Evolutionary conservation across 2,329 filamentous ascomycete species (phyloP).

Genomic region (Trichoderma sp.): DNA sequence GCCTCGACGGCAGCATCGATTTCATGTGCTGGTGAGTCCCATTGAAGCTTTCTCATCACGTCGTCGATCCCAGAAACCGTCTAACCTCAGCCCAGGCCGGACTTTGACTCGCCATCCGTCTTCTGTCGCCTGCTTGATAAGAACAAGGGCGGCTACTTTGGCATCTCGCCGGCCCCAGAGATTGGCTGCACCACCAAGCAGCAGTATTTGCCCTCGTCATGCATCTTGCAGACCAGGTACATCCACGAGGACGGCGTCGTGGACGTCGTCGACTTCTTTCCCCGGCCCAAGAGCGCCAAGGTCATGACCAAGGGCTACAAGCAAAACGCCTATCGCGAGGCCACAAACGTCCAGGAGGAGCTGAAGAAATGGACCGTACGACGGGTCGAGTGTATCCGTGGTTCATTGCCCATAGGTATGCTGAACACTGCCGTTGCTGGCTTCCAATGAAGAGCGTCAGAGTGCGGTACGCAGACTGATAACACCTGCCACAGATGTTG

Average conservation of each 20-base stretch:
- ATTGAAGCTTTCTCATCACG: neutral
- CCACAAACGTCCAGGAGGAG: slow-evolving; percentile 58
- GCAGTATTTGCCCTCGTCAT: slow-evolving; percentile 74
- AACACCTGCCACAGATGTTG: slow-evolving; percentile 54
- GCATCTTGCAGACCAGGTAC: slow-evolving; percentile 76
- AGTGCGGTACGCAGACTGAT: neutral
- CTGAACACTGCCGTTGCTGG: neutral
- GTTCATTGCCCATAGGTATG: slow-evolving; percentile 61
- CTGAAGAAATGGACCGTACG: slow-evolving; percentile 72
- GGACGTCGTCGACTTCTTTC: slow-evolving; percentile 75
- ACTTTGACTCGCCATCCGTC: slow-evolving; percentile 76
- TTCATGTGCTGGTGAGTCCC: slow-evolving; percentile 71
- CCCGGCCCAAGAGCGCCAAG: slow-evolving; percentile 63
- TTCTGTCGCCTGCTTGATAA: slow-evolving; percentile 76
- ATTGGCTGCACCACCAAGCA: slow-evolving; percentile 70
- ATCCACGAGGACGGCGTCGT: slow-evolving; percentile 75
- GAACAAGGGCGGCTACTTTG: slow-evolving; percentile 73
- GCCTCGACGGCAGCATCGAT: slow-evolving; percentile 72
- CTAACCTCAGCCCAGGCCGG: slow-evolving; percentile 55
- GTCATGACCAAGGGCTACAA: slow-evolving; percentile 52
- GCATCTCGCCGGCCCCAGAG: slow-evolving; percentile 58
- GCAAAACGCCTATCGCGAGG: slow-evolving; percentile 58
- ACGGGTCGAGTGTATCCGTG: slow-evolving; percentile 72
- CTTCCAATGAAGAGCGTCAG: neutral
- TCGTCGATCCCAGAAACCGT: neutral